Evolutionary conservation across 2,329 filamentous ascomycete species (phyloP).

Genomic region (Calonectria henricotiae): DNA sequence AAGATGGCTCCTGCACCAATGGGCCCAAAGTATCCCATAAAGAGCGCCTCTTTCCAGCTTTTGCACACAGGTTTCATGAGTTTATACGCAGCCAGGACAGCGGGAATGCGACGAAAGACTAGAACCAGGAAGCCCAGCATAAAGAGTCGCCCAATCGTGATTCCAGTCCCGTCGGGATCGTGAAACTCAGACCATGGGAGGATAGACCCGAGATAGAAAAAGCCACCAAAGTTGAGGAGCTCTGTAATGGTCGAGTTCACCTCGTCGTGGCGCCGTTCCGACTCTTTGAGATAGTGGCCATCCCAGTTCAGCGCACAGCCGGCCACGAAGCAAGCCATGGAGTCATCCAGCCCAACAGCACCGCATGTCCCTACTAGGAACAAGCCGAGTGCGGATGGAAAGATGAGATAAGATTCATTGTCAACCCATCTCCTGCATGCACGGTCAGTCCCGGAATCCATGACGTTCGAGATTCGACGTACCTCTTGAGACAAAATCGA

Average conservation of each 20-base stretch:
- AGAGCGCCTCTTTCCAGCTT: conserved; percentile 71
- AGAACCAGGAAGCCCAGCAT: conserved; percentile 68
- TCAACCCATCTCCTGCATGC: conserved; percentile 68
- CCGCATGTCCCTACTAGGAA: conserved; percentile 73
- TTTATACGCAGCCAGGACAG: conserved; percentile 69
- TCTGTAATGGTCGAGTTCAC: conserved; percentile 73
- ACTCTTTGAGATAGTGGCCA: conserved; percentile 70
- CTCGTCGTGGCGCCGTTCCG: conserved; percentile 71
- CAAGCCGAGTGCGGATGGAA: conserved; percentile 68
- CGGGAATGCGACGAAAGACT: conserved; percentile 70
- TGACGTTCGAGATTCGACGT: not conserved
- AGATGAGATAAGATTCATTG: conserved; percentile 68
- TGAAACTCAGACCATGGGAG: conserved; percentile 72
- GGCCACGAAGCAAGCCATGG: conserved; percentile 74
- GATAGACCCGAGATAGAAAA: conserved; percentile 72
- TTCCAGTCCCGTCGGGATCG: conserved; percentile 66
- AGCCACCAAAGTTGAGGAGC: conserved; percentile 73
- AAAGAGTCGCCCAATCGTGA: conserved; percentile 67
- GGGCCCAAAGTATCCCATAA: conserved; percentile 80
- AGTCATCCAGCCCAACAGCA: conserved; percentile 72
- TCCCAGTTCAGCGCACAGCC: conserved; percentile 77
- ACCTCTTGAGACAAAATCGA: conserved; percentile 60
- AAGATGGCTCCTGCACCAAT: conserved; percentile 85
- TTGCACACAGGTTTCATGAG: conserved; percentile 68
- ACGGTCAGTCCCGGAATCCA: not conserved